Conservation (phyloP, 2,329 filamentous ascomycete species). For the Salinomyces thailandicus region DNA sequence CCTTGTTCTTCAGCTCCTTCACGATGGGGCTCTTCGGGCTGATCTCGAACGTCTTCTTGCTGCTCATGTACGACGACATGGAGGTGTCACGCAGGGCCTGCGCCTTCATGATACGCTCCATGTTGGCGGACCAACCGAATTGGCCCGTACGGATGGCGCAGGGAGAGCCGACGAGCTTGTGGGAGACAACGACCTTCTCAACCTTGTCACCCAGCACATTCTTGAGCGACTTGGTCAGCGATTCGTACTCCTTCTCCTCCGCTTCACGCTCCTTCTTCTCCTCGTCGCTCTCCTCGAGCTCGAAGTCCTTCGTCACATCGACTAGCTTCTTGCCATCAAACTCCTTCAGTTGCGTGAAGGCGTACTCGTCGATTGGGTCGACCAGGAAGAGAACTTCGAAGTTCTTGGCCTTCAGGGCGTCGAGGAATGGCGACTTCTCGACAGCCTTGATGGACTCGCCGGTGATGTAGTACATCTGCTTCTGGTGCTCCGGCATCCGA, state of each 20-base stretch:
- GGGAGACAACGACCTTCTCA: slow-evolving; percentile 98
- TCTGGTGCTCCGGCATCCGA: slow-evolving; percentile 99
- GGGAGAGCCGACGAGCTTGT: slow-evolving; percentile 90
- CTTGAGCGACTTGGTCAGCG: slow-evolving; percentile 93
- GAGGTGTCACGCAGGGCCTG: slow-evolving; percentile 99
- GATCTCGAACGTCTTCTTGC: slow-evolving; percentile 99
- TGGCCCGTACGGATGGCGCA: slow-evolving; percentile 99
- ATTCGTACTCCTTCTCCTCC: slow-evolving; percentile 97
- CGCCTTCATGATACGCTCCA: slow-evolving; percentile 99
- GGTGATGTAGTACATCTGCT: slow-evolving; percentile 99
- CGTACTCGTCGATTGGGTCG: slow-evolving; percentile 98
- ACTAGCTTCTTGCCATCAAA: slow-evolving; percentile 99
- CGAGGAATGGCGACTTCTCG: slow-evolving; percentile 95
- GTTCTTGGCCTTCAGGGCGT: slow-evolving; percentile 96
- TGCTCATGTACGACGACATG: slow-evolving; percentile 99
- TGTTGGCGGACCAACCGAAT: slow-evolving; percentile 99
- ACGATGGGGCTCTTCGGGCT: slow-evolving; percentile 97
- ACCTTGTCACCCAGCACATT: slow-evolving; percentile 98
- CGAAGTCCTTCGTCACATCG: slow-evolving; percentile 99
- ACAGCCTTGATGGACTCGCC: slow-evolving; percentile 99
- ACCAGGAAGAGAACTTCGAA: slow-evolving; percentile 99
- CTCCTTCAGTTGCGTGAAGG: slow-evolving; percentile 99
- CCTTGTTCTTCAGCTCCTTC: slow-evolving; percentile 99
- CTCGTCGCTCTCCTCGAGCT: slow-evolving; percentile 98
- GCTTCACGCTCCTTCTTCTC: slow-evolving; percentile 94